Percentiles rank a stretch among this genome's conserved stretches.
These are phyloP conservation scores for Suillus subalutaceus DNA, from an alignment of 768 basidiomycete genomes.

Conservation along the genomic window DNA sequence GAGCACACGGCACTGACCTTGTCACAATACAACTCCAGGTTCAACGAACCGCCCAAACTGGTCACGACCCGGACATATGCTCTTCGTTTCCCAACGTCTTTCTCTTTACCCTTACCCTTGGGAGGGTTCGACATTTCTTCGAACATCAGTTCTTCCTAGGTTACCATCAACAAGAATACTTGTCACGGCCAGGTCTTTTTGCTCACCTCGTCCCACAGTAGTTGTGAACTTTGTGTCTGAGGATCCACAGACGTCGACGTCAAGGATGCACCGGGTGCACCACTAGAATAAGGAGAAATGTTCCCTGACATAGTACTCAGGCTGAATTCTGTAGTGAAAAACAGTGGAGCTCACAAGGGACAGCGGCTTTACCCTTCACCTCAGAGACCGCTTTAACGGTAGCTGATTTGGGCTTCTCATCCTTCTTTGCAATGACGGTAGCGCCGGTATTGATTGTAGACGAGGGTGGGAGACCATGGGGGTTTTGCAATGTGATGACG, in stretches of 20 bases:
- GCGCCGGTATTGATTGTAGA: conserved; percentile 43
- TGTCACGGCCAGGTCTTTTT: not conserved
- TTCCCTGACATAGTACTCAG: conserved; percentile 60
- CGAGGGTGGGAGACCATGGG: conserved; percentile 71
- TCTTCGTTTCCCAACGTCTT: conserved; percentile 86
- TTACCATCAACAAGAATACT: conserved; percentile 2
- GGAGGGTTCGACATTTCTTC: conserved; percentile 82
- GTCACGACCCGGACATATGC: conserved; percentile 97
- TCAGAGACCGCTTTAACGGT: conserved; percentile 37
- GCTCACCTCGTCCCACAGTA: conserved; percentile 90
- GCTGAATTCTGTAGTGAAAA: not conserved
- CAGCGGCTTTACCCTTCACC: conserved; percentile 53
- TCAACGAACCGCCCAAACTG: conserved; percentile 85
- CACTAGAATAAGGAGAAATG: conserved; percentile 88
- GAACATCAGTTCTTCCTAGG: conserved; percentile 95
- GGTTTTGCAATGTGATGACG: conserved; percentile 93
- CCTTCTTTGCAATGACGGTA: conserved; percentile 37
- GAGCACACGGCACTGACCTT: conserved; percentile 51
- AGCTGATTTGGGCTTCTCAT: conserved; percentile 33
- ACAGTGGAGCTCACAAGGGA: conserved; percentile 59
- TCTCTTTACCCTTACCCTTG: conserved; percentile 91
- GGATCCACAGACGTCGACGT: conserved; percentile 93
- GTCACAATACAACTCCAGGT: conserved; percentile 86
- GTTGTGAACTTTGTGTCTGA: conserved; percentile 62
- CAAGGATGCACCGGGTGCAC: conserved; percentile 87